Evolutionary conservation across 2,329 filamentous ascomycete species (phyloP).

Genomic region (Ophiocordyceps unilateralis): DNA sequence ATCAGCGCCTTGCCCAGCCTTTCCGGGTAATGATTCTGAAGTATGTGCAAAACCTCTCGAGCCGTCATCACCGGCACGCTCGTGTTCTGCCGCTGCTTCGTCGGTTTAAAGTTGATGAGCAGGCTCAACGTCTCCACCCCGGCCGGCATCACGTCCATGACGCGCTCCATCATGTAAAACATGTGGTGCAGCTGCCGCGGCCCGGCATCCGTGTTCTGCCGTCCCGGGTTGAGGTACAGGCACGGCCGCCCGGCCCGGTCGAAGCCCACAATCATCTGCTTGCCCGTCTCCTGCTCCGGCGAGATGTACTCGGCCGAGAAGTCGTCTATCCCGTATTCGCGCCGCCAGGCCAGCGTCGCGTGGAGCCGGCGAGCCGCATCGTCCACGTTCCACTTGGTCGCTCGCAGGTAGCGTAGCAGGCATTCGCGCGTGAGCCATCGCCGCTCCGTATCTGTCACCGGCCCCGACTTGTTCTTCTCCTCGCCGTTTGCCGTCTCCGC

Average conservation of each 20-base stretch:
- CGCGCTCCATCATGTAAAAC: slow-evolving; percentile 87
- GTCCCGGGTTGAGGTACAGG: slow-evolving; percentile 74
- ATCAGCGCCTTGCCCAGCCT: slow-evolving; percentile 76
- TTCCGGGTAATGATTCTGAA: slow-evolving; percentile 94
- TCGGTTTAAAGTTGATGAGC: slow-evolving; percentile 80
- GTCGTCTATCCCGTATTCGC: slow-evolving; percentile 71
- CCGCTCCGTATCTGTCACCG: slow-evolving; percentile 62
- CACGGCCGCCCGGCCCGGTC: slow-evolving; percentile 77
- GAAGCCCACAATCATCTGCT: slow-evolving; percentile 78
- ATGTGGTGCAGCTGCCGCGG: slow-evolving; percentile 84
- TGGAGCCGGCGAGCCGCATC: slow-evolving; percentile 66
- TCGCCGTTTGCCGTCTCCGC: slow-evolving; percentile 45
- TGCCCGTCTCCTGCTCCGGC: slow-evolving; percentile 89
- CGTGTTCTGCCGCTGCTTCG: slow-evolving; percentile 55
- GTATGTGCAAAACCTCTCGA: slow-evolving; percentile 70
- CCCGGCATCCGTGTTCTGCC: slow-evolving; percentile 79
- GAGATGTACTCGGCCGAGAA: slow-evolving; percentile 78
- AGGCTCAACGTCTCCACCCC: slow-evolving; percentile 76
- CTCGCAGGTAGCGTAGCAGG: slow-evolving; percentile 79
- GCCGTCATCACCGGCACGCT: slow-evolving; percentile 58
- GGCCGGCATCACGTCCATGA: slow-evolving; percentile 72
- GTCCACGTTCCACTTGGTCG: slow-evolving; percentile 72
- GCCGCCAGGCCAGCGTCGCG: slow-evolving; percentile 69
- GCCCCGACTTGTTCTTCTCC: slow-evolving; percentile 37
- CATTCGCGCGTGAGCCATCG: slow-evolving; percentile 89